Conservation (phyloP, 768 basidiomycete genomes). For the Steccherinum ochraceum region DNA sequence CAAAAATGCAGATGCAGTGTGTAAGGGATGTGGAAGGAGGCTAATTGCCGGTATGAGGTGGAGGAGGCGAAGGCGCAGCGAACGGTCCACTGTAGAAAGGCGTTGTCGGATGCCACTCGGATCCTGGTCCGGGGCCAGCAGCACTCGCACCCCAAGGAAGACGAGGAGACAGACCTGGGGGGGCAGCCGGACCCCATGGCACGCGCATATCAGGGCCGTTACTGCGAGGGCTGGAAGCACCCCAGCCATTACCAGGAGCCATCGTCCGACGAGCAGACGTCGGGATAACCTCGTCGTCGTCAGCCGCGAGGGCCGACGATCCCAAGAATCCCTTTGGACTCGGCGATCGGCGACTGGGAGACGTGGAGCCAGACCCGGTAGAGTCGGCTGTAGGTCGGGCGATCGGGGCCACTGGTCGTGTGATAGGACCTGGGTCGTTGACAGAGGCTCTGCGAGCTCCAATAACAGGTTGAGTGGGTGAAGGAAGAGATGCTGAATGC, state of each 20-base stretch:
- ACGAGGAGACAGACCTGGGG: conserved; percentile 24
- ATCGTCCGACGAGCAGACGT: conserved; percentile 34
- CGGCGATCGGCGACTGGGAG: conserved; percentile 43
- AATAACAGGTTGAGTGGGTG: conserved; percentile 35
- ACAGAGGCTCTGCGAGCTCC: conserved; percentile 39
- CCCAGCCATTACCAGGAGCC: conserved; percentile 38
- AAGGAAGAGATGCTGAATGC: conserved; percentile 25
- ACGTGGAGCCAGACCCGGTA: conserved; percentile 51
- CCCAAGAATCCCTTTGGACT: conserved; percentile 66
- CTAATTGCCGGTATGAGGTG: conserved; percentile 24
- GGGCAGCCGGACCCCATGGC: conserved; percentile 36
- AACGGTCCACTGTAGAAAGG: conserved; percentile 44
- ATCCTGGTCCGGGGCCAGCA: conserved; percentile 18
- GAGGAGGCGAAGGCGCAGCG: conserved; percentile 47
- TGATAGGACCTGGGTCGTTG: conserved; percentile 53
- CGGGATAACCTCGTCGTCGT: conserved; percentile 74
- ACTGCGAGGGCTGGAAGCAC: conserved; percentile 34
- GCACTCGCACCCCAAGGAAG: conserved; percentile 18
- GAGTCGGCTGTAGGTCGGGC: conserved; percentile 51
- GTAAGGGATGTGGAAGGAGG: neutral
- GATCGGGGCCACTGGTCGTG: conserved; percentile 55
- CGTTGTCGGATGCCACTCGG: conserved; percentile 46
- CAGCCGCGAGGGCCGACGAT: conserved; percentile 70
- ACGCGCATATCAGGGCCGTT: conserved; percentile 31
- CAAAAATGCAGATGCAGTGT: neutral